Percentiles rank a stretch among this genome's conserved stretches.
Evolutionary conservation across 1,284 basidiomycete genomes (phyloP).

Genomic region (Ustilago bromivora): DNA sequence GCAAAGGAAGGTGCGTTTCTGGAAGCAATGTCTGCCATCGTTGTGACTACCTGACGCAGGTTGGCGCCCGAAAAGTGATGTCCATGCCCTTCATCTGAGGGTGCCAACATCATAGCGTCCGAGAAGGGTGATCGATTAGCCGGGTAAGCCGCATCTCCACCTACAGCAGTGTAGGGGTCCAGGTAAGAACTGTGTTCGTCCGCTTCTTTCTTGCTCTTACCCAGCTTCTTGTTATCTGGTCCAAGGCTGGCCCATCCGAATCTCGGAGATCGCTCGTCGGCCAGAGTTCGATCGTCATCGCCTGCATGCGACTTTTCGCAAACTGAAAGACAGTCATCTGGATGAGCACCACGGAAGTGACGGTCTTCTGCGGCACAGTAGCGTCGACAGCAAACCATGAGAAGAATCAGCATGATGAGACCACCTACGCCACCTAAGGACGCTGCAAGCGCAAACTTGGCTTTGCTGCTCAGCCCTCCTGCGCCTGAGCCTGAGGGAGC

Average conservation of each 20-base stretch:
- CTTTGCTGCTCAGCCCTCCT: constrained; percentile 39
- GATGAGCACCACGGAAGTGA: constrained; percentile 32
- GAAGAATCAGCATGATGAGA: constrained; percentile 46
- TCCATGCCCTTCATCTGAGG: constrained; percentile 33
- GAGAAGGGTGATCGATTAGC: constrained; percentile 39
- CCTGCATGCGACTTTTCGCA: constrained; percentile 34
- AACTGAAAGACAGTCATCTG: constrained; percentile 19
- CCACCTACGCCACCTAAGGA: constrained; percentile 56
- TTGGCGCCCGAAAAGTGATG: constrained; percentile 5
- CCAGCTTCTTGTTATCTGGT: constrained; percentile 22
- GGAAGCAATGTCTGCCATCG: constrained; percentile 16
- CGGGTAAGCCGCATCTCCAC: constrained; percentile 1
- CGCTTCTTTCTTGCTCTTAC: constrained; percentile 31
- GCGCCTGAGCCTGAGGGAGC: constrained; percentile 13
- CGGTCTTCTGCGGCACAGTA: constrained; percentile 54
- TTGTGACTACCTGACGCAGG: constrained; percentile 23
- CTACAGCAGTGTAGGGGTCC: constrained; percentile 21
- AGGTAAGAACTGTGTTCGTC: constrained; percentile 48
- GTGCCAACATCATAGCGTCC: constrained; percentile 43
- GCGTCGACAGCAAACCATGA: constrained; percentile 58
- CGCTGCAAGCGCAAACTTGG: constrained; percentile 53
- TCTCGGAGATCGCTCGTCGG: constrained; percentile 40
- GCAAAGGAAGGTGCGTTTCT: constrained; percentile 3
- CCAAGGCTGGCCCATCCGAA: constrained; percentile 37
- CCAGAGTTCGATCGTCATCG: constrained; percentile 55